Conservation (phyloP, 495 filamentous ascomycete species). For the Copromyces sp. region DNA sequence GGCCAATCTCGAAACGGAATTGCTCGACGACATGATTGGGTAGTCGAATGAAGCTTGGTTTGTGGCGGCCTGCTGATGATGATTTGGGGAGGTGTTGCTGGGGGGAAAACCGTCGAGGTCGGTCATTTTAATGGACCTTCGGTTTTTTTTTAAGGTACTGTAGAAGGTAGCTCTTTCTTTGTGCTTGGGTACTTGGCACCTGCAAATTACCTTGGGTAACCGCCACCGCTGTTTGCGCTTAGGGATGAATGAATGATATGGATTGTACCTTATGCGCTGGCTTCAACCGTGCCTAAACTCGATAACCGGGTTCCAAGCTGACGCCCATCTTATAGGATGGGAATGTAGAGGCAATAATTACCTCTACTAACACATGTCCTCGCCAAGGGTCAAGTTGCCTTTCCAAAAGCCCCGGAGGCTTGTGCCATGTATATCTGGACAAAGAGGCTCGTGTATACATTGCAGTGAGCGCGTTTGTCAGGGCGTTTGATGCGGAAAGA, state of each 20-base stretch:
- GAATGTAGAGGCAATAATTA: neutral
- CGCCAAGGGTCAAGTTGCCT: neutral
- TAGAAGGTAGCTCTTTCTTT: neutral
- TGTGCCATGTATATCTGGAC: neutral
- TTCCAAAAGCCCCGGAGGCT: neutral
- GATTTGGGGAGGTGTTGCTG: neutral
- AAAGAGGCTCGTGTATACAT: neutral
- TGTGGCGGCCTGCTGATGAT: neutral
- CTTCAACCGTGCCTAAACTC: neutral
- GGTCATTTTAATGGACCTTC: neutral
- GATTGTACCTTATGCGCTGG: neutral
- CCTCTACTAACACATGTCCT: neutral
- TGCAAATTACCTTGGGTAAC: no score
- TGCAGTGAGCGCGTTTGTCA: neutral
- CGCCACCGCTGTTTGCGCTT: neutral
- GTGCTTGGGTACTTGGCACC: neutral
- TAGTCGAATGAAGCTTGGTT: neutral
- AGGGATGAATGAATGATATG: neutral
- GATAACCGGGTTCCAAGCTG: neutral
- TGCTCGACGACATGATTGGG: neutral
- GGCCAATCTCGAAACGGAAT: neutral
- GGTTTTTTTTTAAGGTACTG: no score
- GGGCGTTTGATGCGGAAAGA: neutral
- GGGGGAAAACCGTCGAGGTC: neutral
- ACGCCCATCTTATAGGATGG: neutral